Evolutionary conservation across 805 yeast genomes (phyloP), one percentile per base, ranked within the genome.

Genomic region (Starmerella etchellsii): DNA sequence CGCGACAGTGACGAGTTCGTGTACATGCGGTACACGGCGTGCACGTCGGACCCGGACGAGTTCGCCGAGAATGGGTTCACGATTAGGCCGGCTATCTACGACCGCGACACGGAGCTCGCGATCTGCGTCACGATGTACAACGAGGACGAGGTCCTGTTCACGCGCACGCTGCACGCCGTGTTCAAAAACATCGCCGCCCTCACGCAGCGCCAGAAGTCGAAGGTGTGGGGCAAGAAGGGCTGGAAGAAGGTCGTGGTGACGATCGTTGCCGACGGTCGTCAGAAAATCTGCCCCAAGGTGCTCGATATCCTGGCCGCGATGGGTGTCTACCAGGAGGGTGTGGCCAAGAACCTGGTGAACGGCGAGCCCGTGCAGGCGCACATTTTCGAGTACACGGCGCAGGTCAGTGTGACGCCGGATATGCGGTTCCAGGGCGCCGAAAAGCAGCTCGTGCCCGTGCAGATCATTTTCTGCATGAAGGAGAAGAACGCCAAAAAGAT

Each of bases 41-140:
- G 94, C 56, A 91, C 99, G 1, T 70, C 93, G 1, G 87, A 81
- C 42, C 95, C 98, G 2, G 91, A 87, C 60, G 79, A 81, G 27
- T 91, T 82, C 56, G 73, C 74, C 15, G 68, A 65, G 3, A 74
- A 73, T 36, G 97, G 97, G 0, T 91, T 87, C 61, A 77, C 87
- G 2, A 64, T 91, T 37, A 72, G 98, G 52, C 81, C 94, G 8
- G 79, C 83, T 6, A 44, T 49, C 31, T 49, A 76, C 57, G 83
- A 81, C 50, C 75, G 98, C 57, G 95, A 85, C 54, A 88, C 91
- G 23, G 97, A 93, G 62, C 65, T 91, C 29, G 85, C 81, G 34
- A 73, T 91, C 38, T 87, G 97, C 62, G 74, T 91, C 50, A 91
- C 98, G 25, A 88, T 91, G 97, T 91, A 88, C 65, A 91, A 91